Base-by-base conservation (phyloP, 116 monocot species). In the Phalaenopsis hybrid region DNA sequence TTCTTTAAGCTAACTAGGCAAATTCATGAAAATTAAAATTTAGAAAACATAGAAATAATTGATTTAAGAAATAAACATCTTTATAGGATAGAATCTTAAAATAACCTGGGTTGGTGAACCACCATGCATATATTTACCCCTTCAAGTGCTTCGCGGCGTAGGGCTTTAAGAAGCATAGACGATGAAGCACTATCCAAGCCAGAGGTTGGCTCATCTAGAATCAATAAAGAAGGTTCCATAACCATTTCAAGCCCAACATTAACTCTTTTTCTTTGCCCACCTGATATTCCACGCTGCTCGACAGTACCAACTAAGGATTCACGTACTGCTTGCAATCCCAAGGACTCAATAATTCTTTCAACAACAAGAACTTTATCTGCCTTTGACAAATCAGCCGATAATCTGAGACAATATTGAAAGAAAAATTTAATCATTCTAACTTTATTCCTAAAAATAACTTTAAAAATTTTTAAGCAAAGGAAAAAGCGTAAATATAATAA, bases 161-260 rank as follows among this genome's bases (percentile, higher is more conserved):
- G 93, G 58, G 99, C 95, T 80, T 87, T 92, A 67, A 99, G 87
- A 77, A 99, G 90, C 55, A 95, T 83, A 75, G 88, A 90, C 70
- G 99, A 99, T 57, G 99, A 93, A 79, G 95, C 87, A 78, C 99
- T 99, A 80, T 99, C 99, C 84, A 99, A 86, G 63, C 99, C 99
- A 59, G 99, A 99, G 74, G 99, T 99, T 44, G 99, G 99, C 83
- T 99, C 99, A 86, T 99, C 99, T 17, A 99, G 85, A 79, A 99
- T 95, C 79, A 99, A 83, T 6, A 99, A 57, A 59, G 99, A 95
- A 23, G 99, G 99, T 67, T 99, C 99, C 93, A 99, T 99, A 74
- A 99, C 99, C 99, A 99, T 99, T 85, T 99, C 99, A 25, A 99
- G 34, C 1, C 99, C 99, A 81, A 99, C 99, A 83, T 99, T 99